phyloP scores from a whole-genome alignment of 2,329 filamentous ascomycete genomes.

The Ceratocystis cubensis region DNA sequence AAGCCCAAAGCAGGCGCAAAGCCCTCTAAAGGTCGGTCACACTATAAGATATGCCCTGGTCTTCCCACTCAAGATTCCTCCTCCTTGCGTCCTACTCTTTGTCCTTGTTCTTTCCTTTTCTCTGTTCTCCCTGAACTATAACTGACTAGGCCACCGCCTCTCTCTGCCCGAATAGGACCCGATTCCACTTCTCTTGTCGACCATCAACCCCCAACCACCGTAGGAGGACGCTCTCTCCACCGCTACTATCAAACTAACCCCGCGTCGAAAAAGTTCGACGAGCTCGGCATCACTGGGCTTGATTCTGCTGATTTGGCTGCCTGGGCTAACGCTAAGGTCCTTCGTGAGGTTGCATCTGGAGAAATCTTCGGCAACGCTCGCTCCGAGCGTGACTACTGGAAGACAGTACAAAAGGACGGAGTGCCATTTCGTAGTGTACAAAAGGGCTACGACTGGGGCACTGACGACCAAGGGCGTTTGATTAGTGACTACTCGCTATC shows the following conservation, averaged over 20 bases:
- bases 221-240: constrained; percentile 37
- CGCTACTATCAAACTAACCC: constrained; percentile 41
- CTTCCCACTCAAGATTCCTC: neutral
- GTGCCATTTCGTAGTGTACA: constrained; percentile 37
- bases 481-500: constrained; percentile 37
- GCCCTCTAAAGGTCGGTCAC: constrained; percentile 24
- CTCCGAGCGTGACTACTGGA: constrained; percentile 46
- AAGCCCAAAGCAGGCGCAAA: constrained; percentile 31
- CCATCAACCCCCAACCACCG: constrained; percentile 31
- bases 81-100: neutral
- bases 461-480: constrained; percentile 38
- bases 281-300: constrained; percentile 35
- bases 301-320: constrained; percentile 38
- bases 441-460: constrained; percentile 33
- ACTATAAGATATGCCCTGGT: neutral
- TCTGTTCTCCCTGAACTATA: too few species aligned
- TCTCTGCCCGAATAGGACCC: constrained; percentile 24
- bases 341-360: constrained; percentile 32
- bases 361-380: constrained; percentile 33
- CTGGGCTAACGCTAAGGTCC: constrained; percentile 37
- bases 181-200: constrained; percentile 24
- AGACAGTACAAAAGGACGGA: constrained; percentile 40
- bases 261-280: constrained; percentile 34
- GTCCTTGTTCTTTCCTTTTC: neutral
- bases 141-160: neutral